Evolutionary conservation across 306 rosid genomes (phyloP).

Genomic region (Ziziphus jujuba): DNA sequence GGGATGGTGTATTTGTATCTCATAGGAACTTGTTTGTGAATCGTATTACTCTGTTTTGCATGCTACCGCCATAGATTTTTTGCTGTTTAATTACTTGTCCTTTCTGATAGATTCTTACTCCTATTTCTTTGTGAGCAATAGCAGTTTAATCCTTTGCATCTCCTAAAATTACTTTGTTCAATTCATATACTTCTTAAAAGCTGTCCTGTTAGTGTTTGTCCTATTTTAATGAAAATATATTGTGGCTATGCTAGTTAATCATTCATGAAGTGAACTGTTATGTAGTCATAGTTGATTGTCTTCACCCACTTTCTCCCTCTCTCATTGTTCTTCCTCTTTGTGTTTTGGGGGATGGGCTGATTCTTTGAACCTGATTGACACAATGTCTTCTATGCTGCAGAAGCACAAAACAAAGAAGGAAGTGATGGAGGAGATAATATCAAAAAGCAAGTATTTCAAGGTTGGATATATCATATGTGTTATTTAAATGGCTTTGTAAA

Average conservation of each 20-base stretch:
- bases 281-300: no score
- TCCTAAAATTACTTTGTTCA: background rate
- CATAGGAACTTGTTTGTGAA: background rate
- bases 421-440: constrained; percentile 75
- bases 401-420: constrained; percentile 83
- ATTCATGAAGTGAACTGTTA: constrained; percentile 4
- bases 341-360: constrained; percentile 1
- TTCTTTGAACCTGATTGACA: constrained; percentile 22
- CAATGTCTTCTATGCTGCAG: constrained; percentile 41
- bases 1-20: background rate
- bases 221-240: background rate
- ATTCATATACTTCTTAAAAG: background rate
- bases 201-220: background rate
- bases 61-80: background rate
- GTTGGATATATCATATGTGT: constrained; percentile 34
- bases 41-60: background rate
- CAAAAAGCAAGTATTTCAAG: constrained; percentile 81
- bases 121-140: background rate
- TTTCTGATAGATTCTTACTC: background rate
- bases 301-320: background rate
- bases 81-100: background rate
- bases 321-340: background rate
- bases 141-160: background rate
- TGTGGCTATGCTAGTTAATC: background rate
- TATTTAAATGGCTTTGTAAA: constrained; percentile 1